Base-by-base conservation (phyloP, 140 eudicot genomes). In the Senecio squalidus region DNA sequence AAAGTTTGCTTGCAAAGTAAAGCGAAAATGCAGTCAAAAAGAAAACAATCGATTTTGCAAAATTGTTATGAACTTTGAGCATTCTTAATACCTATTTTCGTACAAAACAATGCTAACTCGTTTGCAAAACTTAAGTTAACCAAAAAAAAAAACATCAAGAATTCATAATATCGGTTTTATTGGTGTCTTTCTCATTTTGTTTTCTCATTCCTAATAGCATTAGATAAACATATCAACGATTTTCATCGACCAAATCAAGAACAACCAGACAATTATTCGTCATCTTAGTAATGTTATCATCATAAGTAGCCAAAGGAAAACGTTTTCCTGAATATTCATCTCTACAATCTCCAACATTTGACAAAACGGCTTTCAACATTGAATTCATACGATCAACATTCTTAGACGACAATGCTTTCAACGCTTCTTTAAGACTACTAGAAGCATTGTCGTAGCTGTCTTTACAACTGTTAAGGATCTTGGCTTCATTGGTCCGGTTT, bases 181-280 rank as follows among this genome's bases (percentile, higher is more conserved):
- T 29, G 59, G 38, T 17, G 13, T 62, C 44, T 47, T 33, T 62
- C 10, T 21, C 4, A 31, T 30, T 36, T 54, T 15, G 26, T 22
- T 33, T 30, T 50, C 18, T 64, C 40, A 31, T 18, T 41, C 40
- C 48, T 54, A 54, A 28, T 11, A 53, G 8, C 29, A 56, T 61
- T 2, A 13, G 43, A 46, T 8, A 18, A 45, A 29, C 4, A 10
- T 2, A 29, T 29, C 50, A 56, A 67, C 3, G 66, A 33, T 30
- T 43, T 27, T 70, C 49, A 39, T 24, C 29, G 5, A 52, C 60
- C 67, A 70, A 23, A n/a, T 69, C 20, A 53, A 67, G 64, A 44
- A 84, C 71, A 4, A 86, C 65, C 9, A 84, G 84, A 13, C 94
- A 84, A 62, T 84, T 80, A 46, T 71, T 80, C 1, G 82, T 70